phyloP scores from a whole-genome alignment of 148 eudicot species.

The Chenopodium suecicum region DNA sequence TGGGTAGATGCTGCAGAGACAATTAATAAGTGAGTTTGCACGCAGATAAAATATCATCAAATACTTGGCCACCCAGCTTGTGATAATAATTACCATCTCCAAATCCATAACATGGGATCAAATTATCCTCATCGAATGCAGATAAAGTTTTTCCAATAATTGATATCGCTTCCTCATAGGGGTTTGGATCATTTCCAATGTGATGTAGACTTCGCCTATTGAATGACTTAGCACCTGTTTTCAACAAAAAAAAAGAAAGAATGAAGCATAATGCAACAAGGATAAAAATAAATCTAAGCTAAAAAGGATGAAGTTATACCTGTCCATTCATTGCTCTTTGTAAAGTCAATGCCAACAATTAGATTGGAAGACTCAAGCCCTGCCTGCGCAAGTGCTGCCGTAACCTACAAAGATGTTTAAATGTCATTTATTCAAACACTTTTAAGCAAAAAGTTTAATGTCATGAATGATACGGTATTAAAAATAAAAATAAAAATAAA shows the following conservation, averaged over 20 bases:
- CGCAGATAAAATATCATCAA: not conserved
- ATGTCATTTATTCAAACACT: not conserved
- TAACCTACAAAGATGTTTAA: slow-evolving; percentile 56
- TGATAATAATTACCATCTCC: slow-evolving; percentile 72
- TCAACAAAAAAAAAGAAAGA: not conserved
- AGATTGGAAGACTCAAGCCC: slow-evolving; percentile 98
- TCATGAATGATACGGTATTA: not conserved
- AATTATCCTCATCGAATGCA: slow-evolving; percentile 92
- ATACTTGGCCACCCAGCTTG: not conserved
- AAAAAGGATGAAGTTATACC: slow-evolving; percentile 43
- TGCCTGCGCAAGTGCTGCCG: slow-evolving; percentile 82
- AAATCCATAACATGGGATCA: slow-evolving; percentile 97
- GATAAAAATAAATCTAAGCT: slow-evolving; percentile 16
- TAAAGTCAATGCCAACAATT: slow-evolving; percentile 94
- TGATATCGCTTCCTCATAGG: slow-evolving; percentile 93
- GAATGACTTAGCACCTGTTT: slow-evolving; percentile 72
- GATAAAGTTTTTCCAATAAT: slow-evolving; percentile 91
- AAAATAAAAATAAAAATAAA: not conserved
- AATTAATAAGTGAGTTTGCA: not conserved
- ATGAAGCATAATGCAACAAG: slow-evolving; percentile 12
- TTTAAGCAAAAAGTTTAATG: not conserved
- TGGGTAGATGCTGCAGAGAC: slow-evolving; percentile 80
- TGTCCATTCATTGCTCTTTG: slow-evolving; percentile 99
- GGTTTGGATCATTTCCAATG: slow-evolving; percentile 66
- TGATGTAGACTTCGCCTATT: slow-evolving; percentile 82